phyloP scores from a whole-genome alignment of 495 filamentous ascomycete genomes.

The Xylaria flabelliformis region DNA sequence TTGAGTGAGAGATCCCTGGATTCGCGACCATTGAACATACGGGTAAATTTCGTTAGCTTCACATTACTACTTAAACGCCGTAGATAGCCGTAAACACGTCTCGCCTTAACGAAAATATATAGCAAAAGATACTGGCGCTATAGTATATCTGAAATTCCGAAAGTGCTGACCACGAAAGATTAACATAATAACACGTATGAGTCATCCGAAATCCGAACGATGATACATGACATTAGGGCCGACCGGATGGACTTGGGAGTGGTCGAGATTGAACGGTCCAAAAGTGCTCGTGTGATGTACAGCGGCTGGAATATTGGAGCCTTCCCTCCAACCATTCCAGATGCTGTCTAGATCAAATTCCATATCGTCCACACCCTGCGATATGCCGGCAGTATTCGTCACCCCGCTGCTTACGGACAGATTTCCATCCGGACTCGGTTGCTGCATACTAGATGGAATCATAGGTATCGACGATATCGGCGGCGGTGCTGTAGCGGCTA shows the following conservation, averaged over 20 bases:
- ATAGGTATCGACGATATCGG: constrained; percentile 32
- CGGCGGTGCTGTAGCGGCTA: constrained; percentile 22
- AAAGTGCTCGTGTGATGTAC: constrained; percentile 9
- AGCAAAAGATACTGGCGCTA: background rate
- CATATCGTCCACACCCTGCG: constrained; percentile 48
- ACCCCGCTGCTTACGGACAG: constrained; percentile 55
- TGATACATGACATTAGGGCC: constrained; percentile 29
- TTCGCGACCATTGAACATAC: background rate
- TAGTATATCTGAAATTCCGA: background rate
- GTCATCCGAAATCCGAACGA: constrained; percentile 14
- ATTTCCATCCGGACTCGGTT: constrained; percentile 53
- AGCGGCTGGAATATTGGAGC: constrained; percentile 5
- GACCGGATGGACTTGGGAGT: constrained; percentile 15
- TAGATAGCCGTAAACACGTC: background rate
- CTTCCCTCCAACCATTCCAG: constrained; percentile 49
- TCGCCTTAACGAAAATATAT: background rate
- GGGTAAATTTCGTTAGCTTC: background rate
- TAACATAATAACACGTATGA: background rate
- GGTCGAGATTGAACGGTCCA: constrained; percentile 18
- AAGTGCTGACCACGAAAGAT: background rate
- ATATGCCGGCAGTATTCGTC: constrained; percentile 32
- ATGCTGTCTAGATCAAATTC: constrained; percentile 64
- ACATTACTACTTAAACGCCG: too few species aligned
- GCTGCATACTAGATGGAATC: constrained; percentile 44
- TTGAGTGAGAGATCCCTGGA: background rate